Conservation (phyloP, 148 eudicot species). For the Vaccinium corymbosum region DNA sequence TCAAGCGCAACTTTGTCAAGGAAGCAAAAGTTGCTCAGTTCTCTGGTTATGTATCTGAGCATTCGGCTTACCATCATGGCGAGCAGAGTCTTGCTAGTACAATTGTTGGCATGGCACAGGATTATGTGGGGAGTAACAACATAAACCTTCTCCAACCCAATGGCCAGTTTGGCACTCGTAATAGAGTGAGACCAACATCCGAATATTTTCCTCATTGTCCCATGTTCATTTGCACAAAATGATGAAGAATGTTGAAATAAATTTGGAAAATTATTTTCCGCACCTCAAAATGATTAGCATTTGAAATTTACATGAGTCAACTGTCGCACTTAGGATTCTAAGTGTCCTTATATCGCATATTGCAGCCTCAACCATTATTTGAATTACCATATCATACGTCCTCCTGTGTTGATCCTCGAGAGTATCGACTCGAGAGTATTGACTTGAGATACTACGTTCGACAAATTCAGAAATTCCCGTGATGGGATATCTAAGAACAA, state of each 20-base stretch:
- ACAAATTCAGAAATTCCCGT: too few species aligned
- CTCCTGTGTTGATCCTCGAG: not conserved
- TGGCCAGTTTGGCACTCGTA: conserved; percentile 90
- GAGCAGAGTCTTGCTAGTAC: conserved; percentile 81
- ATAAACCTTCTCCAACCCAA: conserved; percentile 70
- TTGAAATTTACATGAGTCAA: not conserved
- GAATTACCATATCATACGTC: not conserved
- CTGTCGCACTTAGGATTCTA: not conserved
- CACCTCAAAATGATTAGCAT: not conserved
- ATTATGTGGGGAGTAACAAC: conserved; percentile 87
- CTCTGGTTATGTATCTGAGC: conserved; percentile 86
- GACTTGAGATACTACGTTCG: too few species aligned
- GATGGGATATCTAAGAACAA: too few species aligned
- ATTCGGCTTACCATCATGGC: conserved; percentile 94
- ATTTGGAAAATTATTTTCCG: not conserved
- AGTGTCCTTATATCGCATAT: not conserved
- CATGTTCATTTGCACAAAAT: not conserved
- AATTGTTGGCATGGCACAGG: conserved; percentile 93
- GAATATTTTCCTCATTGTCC: not conserved
- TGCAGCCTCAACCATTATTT: not conserved
- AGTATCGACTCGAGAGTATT: too few species aligned
- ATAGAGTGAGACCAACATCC: conserved; percentile 34
- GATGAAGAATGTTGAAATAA: not conserved
- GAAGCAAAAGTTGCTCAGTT: conserved; percentile 83
- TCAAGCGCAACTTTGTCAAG: conserved; percentile 62